Base-by-base conservation (phyloP, 1,284 basidiomycete genomes). In the Acaromyces ingoldii region DNA sequence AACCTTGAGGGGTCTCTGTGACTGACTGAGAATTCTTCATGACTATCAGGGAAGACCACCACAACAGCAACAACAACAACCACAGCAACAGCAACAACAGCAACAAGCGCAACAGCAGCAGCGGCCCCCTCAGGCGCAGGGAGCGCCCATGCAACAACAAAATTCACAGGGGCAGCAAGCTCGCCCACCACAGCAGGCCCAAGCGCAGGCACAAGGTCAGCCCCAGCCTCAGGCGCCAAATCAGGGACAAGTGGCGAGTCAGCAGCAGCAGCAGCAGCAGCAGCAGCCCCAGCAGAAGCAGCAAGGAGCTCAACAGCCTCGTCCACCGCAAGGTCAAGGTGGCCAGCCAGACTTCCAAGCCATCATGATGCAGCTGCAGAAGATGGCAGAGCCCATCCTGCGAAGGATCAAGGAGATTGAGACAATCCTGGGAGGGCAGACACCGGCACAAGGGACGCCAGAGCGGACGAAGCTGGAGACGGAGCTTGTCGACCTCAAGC, bases 391-490 rank as follows among this genome's bases (percentile, higher is more conserved):
- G 26, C 31, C 36, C 13, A 48, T 37, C 46, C 22, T 48, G 34
- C n/a, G 30, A 48, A 44, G 19, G 15, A 10, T 48, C 3, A 48
- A 25, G 30, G 31, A 37, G 30, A 58, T 69, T 10, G 61, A 66
- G 37, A 68, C 66, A 57, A 70, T 63, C 24, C 68, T 66, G 26
- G 42, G 42, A n/a, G 42, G 42, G 11, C 11, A 31, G 15, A 31
- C 42, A 13, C 17, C 17, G 13, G 62, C 67, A 6, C 62, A 69
- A 19, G 66, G 63, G 6, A 66, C 68, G 10, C 59, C 62, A 17
- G 66, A 70, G 45, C 64, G 68, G 34, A 28, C 17, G 6, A n/a
- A 31, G 13, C 10, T 45, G 25, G 42, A 45, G 25, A 6, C 13
- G 17, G 42, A 45, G 26, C 26, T 45, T 4, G 17, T 19, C 3